A percentile compares a stretch with the other conserved stretches of the same genome.
Conservation (phyloP, 176 grass and related monocot genomes). For the Oryza coarctata region DNA sequence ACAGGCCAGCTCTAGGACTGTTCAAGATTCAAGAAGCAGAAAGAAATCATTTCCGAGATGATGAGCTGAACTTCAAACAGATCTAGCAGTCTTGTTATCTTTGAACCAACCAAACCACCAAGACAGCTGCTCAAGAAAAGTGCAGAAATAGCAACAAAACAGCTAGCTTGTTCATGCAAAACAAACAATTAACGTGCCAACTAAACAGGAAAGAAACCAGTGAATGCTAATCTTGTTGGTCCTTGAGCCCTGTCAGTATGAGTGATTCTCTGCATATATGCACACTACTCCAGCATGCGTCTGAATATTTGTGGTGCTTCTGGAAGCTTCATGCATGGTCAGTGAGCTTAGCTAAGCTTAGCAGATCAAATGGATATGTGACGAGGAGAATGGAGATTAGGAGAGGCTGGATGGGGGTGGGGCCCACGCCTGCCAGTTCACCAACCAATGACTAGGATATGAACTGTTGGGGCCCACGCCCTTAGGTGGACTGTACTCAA, state of each 20-base stretch:
- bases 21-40: not conserved
- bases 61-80: not conserved
- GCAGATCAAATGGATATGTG: conserved; percentile 24
- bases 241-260: not conserved
- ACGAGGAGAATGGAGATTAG: conserved; percentile 50
- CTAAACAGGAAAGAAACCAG: not conserved
- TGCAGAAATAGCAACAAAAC: not conserved
- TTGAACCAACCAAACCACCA: not conserved
- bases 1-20: not conserved
- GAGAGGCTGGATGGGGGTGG: not conserved
- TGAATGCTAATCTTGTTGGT: not conserved
- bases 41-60: not conserved
- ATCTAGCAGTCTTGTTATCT: too few relatives aligned
- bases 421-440: not conserved
- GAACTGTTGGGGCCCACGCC: not conserved
- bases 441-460: not conserved
- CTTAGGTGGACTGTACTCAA: not conserved
- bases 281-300: not conserved
- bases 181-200: not conserved
- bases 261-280: not conserved
- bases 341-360: not conserved
- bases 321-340: not conserved
- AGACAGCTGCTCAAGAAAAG: not conserved
- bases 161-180: not conserved
- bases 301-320: not conserved